Conservation (phyloP, 2,329 filamentous ascomycete genomes). For the Calonectria multiphialidica region DNA sequence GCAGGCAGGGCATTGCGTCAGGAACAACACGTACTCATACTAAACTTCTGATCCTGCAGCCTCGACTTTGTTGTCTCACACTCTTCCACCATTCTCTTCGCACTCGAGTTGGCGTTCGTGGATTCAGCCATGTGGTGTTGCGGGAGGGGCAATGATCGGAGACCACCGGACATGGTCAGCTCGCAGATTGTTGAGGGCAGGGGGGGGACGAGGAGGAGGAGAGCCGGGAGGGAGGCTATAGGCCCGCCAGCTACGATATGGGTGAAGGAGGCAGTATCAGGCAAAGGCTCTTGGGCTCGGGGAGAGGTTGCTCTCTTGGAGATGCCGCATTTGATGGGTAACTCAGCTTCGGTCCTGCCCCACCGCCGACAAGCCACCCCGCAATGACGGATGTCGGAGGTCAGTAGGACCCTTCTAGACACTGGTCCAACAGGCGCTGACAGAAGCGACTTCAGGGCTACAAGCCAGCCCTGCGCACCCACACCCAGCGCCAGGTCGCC, state of each 20-base stretch:
- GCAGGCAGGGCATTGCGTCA: neutral
- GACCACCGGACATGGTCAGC: constrained; percentile 36
- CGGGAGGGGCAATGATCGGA: constrained; percentile 30
- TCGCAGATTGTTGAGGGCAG: neutral
- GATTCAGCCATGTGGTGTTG: constrained; percentile 39
- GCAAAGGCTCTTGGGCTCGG: neutral
- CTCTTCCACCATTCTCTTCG: constrained; percentile 59
- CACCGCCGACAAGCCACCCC: constrained; percentile 41
- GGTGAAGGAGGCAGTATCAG: neutral
- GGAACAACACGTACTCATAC: constrained; percentile 53
- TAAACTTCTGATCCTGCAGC: constrained; percentile 61
- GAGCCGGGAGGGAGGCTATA: neutral
- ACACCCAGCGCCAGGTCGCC: neutral
- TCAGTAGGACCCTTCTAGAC: neutral
- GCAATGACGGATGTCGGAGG: constrained; percentile 32
- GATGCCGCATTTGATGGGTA: neutral
- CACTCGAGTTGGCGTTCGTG: constrained; percentile 39
- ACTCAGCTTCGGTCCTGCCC: constrained; percentile 31
- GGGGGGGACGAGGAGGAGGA: neutral
- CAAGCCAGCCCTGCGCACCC: neutral
- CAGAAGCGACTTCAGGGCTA: constrained; percentile 21
- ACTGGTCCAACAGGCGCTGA: neutral
- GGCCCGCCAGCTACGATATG: neutral
- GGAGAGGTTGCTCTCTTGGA: neutral
- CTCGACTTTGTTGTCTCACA: constrained; percentile 51